A percentile compares a stretch with the other conserved stretches of the same genome.
phyloP scores from a whole-genome alignment of 2,329 filamentous ascomycete genomes.

The Lecanicillium sp. region DNA sequence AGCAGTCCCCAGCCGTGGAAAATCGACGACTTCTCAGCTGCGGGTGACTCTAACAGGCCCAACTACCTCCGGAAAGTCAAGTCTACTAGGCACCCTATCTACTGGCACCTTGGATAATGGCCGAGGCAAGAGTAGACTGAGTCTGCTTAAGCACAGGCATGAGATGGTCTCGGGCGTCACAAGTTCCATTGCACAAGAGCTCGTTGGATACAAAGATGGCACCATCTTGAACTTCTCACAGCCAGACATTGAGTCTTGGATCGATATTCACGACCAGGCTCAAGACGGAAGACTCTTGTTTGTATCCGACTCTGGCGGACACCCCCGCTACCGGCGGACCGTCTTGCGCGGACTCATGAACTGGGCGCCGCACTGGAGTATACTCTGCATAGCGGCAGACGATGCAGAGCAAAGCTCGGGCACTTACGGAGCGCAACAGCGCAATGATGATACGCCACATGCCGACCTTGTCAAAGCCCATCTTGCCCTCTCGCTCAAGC shows the following conservation, averaged over 20 bases:
- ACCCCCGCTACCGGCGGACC: constrained; percentile 82
- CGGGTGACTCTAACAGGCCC: constrained; percentile 83
- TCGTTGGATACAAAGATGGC: constrained; percentile 70
- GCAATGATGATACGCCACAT: constrained; percentile 13
- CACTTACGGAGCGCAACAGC: neutral
- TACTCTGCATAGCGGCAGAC: constrained; percentile 82
- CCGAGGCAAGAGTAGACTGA: constrained; percentile 80
- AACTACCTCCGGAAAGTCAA: constrained; percentile 89
- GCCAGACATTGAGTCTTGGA: constrained; percentile 85
- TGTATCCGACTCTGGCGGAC: constrained; percentile 85
- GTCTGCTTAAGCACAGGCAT: constrained; percentile 85
- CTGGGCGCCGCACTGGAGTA: constrained; percentile 91
- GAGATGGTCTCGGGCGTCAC: constrained; percentile 89
- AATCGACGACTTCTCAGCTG: constrained; percentile 64
- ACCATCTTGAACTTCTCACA: constrained; percentile 76
- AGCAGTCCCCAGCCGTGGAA: constrained; percentile 33
- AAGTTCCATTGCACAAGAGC: constrained; percentile 88
- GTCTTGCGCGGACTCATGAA: constrained; percentile 85
- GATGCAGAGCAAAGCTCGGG: constrained; percentile 46
- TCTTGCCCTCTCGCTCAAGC: constrained; percentile 75
- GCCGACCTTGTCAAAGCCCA: constrained; percentile 73
- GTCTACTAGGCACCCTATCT: constrained; percentile 78
- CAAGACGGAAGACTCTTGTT: constrained; percentile 74
- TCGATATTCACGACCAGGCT: constrained; percentile 80
- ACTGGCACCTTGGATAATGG: constrained; percentile 89